Base-by-base conservation (phyloP, 75 land plant genomes). In the Pinus tabuliformis region DNA sequence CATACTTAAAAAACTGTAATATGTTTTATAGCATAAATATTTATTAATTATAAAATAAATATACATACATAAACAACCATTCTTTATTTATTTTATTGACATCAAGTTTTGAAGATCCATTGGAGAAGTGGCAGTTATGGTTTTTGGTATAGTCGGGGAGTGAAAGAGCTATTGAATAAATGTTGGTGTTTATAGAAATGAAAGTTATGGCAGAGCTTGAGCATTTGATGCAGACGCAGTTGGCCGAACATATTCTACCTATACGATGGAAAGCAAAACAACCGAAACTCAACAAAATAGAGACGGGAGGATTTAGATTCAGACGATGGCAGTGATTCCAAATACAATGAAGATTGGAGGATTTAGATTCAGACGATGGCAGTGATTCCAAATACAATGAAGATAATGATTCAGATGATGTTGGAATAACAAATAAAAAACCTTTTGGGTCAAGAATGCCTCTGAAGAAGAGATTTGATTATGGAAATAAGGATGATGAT, bases 191-290 rank as follows among this genome's bases (percentile, higher is more conserved):
- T 37, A 37, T 37, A 37, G 39, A 37, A 37, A 37, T 3, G 39
- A 37, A 37, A 37, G 68, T 56, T 65, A 94, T 94, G 97, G 88
- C 91, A 65, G 95, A 95, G 72, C 78, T 95, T 57, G 98, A 95
- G 61, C 80, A 95, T 65, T 81, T 92, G 85, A 81, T 95, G 28
- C 92, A 68, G 92, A 91, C 64, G 97, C 95, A 36, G 97, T 94
- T 22, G 94, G 94, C 16, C 89, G 95, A 56, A 86, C 91, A 2
- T 78, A 37, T 26, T 26, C 26, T 37, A 37, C 39, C 39, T 5
- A 37, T 5, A 37, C 2, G 39, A 77, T 56, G 85, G 85, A 56
- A 86, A 81, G 57, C 77, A 75, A n/a, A 76, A 86, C 4, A 74
- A 49, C 28, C 28, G 84, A n/a, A 37, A 37, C 5, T 72, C 86